Conservation (phyloP, 176 grass and related monocot genomes). For the Phoenix roebelenii region DNA sequence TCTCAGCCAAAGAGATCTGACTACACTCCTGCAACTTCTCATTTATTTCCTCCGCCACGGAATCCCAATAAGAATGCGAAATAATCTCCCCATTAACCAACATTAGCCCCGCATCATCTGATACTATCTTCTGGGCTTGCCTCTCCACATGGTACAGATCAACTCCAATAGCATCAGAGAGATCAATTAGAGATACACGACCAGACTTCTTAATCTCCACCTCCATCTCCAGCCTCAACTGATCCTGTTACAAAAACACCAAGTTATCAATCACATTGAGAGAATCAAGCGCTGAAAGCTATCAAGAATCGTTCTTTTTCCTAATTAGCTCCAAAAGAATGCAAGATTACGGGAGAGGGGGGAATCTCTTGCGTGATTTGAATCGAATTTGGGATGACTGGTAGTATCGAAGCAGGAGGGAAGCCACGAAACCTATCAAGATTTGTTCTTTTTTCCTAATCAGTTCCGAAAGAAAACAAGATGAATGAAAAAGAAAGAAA, state of each 20-base stretch:
- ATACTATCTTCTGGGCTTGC: slow-evolving; percentile 63
- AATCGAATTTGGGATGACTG: too few relatives aligned
- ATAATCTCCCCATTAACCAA: slow-evolving; percentile 85
- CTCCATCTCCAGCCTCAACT: slow-evolving; percentile 85
- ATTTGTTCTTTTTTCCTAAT: too few relatives aligned
- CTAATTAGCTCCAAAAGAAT: too few relatives aligned
- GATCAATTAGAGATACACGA: slow-evolving; percentile 72
- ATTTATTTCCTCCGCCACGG: slow-evolving; percentile 88
- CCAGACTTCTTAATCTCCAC: slow-evolving; percentile 69
- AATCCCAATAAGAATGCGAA: slow-evolving; percentile 89
- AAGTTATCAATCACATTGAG: not conserved
- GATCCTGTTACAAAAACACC: slow-evolving; percentile 49
- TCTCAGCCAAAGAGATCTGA: slow-evolving; percentile 92
- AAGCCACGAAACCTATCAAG: too few relatives aligned
- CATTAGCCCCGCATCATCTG: slow-evolving; percentile 52
- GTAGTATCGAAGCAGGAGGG: too few relatives aligned
- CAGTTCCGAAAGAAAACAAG: too few relatives aligned
- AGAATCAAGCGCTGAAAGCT: too few relatives aligned
- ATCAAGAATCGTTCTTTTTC: too few relatives aligned
- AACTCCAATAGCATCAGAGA: slow-evolving; percentile 78
- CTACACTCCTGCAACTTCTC: slow-evolving; percentile 93
- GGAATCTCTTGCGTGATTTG: too few relatives aligned
- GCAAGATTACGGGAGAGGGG: too few relatives aligned
- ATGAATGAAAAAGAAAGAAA: too few relatives aligned
- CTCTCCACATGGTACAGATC: slow-evolving; percentile 92